phyloP scores from a whole-genome alignment of 2,329 filamentous ascomycete genomes.

The Coniochaeta hoffmannii region DNA sequence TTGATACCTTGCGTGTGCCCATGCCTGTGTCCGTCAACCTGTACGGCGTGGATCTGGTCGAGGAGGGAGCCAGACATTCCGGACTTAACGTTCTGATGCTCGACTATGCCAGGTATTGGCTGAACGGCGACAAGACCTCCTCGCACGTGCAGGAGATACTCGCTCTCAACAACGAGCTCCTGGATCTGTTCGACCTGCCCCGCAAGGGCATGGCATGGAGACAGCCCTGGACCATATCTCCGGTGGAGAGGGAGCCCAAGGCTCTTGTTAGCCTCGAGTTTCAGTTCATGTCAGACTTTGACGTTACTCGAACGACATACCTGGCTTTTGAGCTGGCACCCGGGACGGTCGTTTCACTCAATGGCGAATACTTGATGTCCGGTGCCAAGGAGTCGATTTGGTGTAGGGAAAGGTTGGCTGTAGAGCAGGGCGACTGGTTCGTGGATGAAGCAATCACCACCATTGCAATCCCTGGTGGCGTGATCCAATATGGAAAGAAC shows the following conservation, averaged over 20 bases:
- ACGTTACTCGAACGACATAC: conserved; percentile 6
- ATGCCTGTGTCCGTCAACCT: conserved; percentile 3
- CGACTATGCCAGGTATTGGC: conserved; percentile 19
- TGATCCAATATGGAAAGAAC: conserved; percentile 16
- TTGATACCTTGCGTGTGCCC: too few relatives aligned
- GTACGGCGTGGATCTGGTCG: conserved; percentile 7
- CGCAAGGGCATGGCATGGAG: conserved; percentile 17
- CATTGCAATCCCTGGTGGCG: conserved; percentile 11
- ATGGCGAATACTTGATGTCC: background rate
- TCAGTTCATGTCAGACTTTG: conserved; percentile 14
- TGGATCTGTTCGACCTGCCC: conserved; percentile 15
- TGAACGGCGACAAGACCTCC: conserved; percentile 8
- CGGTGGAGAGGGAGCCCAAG: conserved; percentile 12
- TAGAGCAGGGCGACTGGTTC: conserved; percentile 14
- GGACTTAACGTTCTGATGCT: conserved; percentile 23
- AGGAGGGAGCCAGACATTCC: conserved; percentile 4
- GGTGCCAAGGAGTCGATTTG: too few relatives aligned
- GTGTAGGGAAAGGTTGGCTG: background rate
- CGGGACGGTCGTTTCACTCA: conserved; percentile 15
- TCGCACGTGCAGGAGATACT: conserved; percentile 15
- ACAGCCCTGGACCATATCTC: conserved; percentile 19
- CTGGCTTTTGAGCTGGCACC: conserved; percentile 20
- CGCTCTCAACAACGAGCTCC: conserved; percentile 21
- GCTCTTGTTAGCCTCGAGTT: conserved; percentile 16
- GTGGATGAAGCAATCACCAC: conserved; percentile 22